Conservation (phyloP, 352 stramenopile genomes). For the Pythium vanterpoolii region DNA sequence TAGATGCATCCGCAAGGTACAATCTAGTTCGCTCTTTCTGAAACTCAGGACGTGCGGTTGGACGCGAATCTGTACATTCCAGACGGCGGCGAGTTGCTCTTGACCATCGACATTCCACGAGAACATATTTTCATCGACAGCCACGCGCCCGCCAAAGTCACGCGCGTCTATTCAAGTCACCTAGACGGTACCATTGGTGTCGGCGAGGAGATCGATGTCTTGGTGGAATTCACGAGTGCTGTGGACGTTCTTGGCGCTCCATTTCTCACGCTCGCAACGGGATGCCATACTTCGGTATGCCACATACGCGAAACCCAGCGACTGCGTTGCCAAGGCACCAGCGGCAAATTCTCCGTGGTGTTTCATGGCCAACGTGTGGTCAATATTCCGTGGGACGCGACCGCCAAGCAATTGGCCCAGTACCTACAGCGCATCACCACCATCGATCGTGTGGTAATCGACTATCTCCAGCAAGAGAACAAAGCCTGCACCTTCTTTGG, state of each 20-base stretch:
- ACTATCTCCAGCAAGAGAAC: slow-evolving; percentile 58
- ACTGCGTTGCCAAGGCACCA: slow-evolving; percentile 53
- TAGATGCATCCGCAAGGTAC: background rate
- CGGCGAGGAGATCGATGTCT: slow-evolving; percentile 54
- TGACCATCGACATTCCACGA: slow-evolving; percentile 60
- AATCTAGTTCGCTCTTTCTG: background rate
- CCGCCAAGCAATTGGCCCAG: slow-evolving; percentile 33
- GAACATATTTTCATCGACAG: slow-evolving; percentile 49
- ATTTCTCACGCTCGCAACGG: slow-evolving; percentile 49
- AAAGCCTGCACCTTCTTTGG: slow-evolving; percentile 70
- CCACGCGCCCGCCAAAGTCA: slow-evolving; percentile 56
- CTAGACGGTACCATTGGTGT: slow-evolving; percentile 45
- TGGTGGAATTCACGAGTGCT: slow-evolving; percentile 68
- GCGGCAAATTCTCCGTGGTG: slow-evolving; percentile 56
- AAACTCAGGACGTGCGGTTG: slow-evolving; percentile 43
- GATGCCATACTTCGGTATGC: slow-evolving; percentile 46
- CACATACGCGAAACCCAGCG: slow-evolving; percentile 60
- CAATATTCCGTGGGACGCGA: slow-evolving; percentile 71
- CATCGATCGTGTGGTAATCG: slow-evolving; percentile 52
- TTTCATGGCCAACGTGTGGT: slow-evolving; percentile 51
- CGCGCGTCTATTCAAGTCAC: slow-evolving; percentile 56
- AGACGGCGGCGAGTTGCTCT: slow-evolving; percentile 59
- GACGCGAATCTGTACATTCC: slow-evolving; percentile 73
- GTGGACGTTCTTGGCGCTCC: slow-evolving; percentile 56
- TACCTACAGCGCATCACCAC: slow-evolving; percentile 63